phyloP scores from a whole-genome alignment of 352 stramenopile genomes.

The Aphanomyces stellatus region DNA sequence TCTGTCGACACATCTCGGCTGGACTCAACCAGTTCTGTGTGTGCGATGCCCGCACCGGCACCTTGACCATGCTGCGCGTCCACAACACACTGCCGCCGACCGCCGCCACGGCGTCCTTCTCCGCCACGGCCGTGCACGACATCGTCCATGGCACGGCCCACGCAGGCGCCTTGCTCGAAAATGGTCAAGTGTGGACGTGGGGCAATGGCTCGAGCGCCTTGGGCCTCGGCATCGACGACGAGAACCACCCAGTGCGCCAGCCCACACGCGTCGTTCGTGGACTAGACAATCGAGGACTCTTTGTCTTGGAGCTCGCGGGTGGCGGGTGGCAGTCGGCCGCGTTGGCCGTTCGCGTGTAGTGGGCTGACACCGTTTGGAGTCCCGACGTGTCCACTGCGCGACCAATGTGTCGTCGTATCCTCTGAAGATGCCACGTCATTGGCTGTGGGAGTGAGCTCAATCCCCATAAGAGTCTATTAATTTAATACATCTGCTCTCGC shows the following conservation, averaged over 20 bases:
- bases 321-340: conserved; percentile 13
- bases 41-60: not conserved
- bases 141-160: not conserved
- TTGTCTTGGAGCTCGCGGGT: conserved; percentile 14
- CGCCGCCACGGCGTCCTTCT: not conserved
- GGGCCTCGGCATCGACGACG: not conserved
- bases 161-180: not conserved
- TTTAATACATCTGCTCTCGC: too few relatives aligned
- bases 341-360: not conserved
- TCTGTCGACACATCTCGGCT: not conserved
- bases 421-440: too few relatives aligned
- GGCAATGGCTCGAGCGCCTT: conserved; percentile 6
- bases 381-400: too few relatives aligned
- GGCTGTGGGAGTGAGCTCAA: too few relatives aligned
- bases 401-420: too few relatives aligned
- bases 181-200: conserved; percentile 13
- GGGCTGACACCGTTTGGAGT: too few relatives aligned
- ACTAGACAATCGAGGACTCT: conserved; percentile 1
- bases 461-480: too few relatives aligned
- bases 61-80: not conserved
- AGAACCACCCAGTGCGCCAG: not conserved
- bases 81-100: not conserved
- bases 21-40: not conserved
- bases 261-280: not conserved
- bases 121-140: not conserved